A percentile compares a stretch with the other conserved stretches of the same genome.
phyloP scores from a whole-genome alignment of 768 basidiomycete genomes.

The Mycena vulgaris region DNA sequence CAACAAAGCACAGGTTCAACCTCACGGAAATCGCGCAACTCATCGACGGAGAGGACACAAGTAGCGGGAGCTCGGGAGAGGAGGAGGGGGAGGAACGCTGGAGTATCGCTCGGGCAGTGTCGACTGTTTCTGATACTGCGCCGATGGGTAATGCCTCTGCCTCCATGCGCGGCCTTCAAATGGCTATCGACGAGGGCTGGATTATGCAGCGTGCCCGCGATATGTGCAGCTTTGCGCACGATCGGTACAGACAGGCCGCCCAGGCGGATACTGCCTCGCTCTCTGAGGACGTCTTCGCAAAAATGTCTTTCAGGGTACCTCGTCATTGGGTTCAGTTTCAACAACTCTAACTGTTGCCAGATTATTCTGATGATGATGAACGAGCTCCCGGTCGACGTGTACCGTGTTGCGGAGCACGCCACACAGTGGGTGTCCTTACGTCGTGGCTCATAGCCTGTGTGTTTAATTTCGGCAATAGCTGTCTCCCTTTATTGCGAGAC shows the following conservation, averaged over 20 bases:
- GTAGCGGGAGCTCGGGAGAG: constrained; percentile 64
- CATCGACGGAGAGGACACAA: constrained; percentile 82
- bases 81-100: constrained; percentile 68
- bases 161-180: constrained; percentile 79
- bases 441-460: neutral
- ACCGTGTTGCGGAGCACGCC: constrained; percentile 80
- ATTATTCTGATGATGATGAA: constrained; percentile 82
- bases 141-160: constrained; percentile 59
- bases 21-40: constrained; percentile 80
- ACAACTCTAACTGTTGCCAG: constrained; percentile 48
- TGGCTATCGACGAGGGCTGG: constrained; percentile 82
- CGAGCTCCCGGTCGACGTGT: constrained; percentile 72
- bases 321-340: too few relatives aligned
- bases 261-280: constrained; percentile 70
- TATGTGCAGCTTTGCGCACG: constrained; percentile 84
- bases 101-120: constrained; percentile 68
- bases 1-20: constrained; percentile 66
- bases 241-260: constrained; percentile 82
- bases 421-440: constrained; percentile 59
- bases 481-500: constrained; percentile 72
- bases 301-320: constrained; percentile 79
- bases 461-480: constrained; percentile 54
- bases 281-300: constrained; percentile 65
- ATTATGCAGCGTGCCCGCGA: constrained; percentile 79
- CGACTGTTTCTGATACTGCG: constrained; percentile 61